Percentiles rank a stretch among this genome's conserved stretches.
phyloP scores from a whole-genome alignment of 805 yeast genomes.

The Starmerella vitae region DNA sequence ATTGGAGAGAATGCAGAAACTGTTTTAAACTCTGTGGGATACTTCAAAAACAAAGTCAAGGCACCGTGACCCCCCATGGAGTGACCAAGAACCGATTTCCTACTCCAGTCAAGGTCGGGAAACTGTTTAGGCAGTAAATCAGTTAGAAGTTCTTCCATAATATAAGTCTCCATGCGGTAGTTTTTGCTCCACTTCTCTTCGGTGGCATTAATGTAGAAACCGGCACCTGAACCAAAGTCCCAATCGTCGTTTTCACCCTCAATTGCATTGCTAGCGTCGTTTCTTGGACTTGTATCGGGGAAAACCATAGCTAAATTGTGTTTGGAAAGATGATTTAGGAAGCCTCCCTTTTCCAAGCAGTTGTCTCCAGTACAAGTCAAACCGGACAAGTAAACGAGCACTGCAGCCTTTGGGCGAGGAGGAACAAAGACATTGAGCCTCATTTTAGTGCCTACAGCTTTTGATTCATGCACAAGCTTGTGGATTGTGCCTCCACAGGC shows the following conservation, averaged over 20 bases:
- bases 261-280: slow-evolving; percentile 41
- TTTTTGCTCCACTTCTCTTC: slow-evolving; percentile 53
- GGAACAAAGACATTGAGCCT: slow-evolving; percentile 77
- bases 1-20: slow-evolving; percentile 90
- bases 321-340: slow-evolving; percentile 59
- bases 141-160: slow-evolving; percentile 54
- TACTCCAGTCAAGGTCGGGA: slow-evolving; percentile 39
- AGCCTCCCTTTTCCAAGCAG: slow-evolving; percentile 77
- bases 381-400: slow-evolving; percentile 70
- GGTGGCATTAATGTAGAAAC: slow-evolving; percentile 82
- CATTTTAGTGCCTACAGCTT: slow-evolving; percentile 56
- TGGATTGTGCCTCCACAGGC: slow-evolving; percentile 58
- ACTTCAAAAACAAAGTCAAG: slow-evolving; percentile 47
- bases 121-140: slow-evolving; percentile 31
- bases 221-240: slow-evolving; percentile 93
- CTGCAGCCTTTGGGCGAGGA: slow-evolving; percentile 48
- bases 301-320: slow-evolving; percentile 78
- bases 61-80: slow-evolving; percentile 99
- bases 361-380: slow-evolving; percentile 88
- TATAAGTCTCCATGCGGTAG: slow-evolving; percentile 78
- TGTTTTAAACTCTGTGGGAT: slow-evolving; percentile 60
- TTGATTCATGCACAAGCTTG: slow-evolving; percentile 65
- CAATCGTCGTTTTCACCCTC: slow-evolving; percentile 72
- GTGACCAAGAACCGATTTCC: slow-evolving; percentile 78
- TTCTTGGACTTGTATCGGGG: slow-evolving; percentile 93